Conservation (phyloP, 163 green algal species). For the Trebouxia gelatinosa region DNA sequence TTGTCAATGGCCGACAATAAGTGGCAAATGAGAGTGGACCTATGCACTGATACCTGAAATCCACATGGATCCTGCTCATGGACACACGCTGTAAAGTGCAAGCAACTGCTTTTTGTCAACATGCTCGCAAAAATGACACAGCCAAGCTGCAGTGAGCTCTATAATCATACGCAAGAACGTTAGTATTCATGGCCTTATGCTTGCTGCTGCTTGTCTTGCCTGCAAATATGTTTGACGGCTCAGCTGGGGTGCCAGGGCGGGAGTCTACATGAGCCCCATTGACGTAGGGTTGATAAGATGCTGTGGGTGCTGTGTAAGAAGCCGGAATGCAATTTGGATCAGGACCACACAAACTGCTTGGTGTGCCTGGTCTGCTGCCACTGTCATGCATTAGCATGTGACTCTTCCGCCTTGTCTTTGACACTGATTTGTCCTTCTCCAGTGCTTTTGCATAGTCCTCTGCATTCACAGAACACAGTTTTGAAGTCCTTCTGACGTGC, state of each 20-base stretch:
- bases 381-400: background rate
- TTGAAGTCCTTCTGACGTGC: too few relatives aligned
- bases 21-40: too few relatives aligned
- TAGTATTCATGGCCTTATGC: background rate
- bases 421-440: conserved; percentile 49
- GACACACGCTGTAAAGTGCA: too few relatives aligned
- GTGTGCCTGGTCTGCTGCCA: background rate
- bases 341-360: background rate
- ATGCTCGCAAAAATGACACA: background rate
- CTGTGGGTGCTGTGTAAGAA: conserved; percentile 6
- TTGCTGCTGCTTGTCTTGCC: too few relatives aligned
- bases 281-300: conserved; percentile 21
- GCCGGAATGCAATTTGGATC: background rate
- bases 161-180: too few relatives aligned
- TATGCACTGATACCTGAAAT: too few relatives aligned
- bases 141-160: too few relatives aligned
- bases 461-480: too few relatives aligned
- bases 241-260: conserved; percentile 17
- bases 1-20: too few relatives aligned
- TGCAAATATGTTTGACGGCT: background rate
- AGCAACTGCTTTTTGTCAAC: background rate
- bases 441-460: conserved; percentile 71
- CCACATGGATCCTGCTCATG: too few relatives aligned
- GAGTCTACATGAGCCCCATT: conserved; percentile 13
- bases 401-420: background rate